Base-by-base conservation (phyloP, 495 filamentous ascomycete genomes). In the Hypoxylon lenormandii region DNA sequence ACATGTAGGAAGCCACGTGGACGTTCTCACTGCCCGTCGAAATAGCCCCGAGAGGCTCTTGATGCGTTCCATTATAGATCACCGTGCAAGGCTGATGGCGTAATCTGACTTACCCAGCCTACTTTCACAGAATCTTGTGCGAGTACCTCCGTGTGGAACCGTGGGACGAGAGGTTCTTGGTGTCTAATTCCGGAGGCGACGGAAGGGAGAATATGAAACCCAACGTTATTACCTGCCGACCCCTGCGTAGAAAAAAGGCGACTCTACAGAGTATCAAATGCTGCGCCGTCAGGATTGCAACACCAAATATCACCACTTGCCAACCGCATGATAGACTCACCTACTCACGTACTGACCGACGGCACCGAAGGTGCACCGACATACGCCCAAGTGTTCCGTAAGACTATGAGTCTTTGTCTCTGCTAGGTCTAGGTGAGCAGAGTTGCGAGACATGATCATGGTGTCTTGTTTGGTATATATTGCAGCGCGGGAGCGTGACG, bases 81-180 rank as follows among this genome's bases (percentile, higher is more conserved):
- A 26, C 26, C 36, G 61, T 52, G 22, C 21, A 10, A 51, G 52
- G 61, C 28, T 49, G 38, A 36, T 57, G 15, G 61, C 53, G 26
- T 57, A 37, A 58, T 64, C 60, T 50, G 36, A 30, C 4, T 56
- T 18, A 18, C 28, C 28, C n/a, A 38, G 13, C 60, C 47, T 16
- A 18, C 16, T 26, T 19, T 12, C 13, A 22, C 28, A 16, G 26
- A 13, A 22, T 28, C 18, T 45, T 54, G 28, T 63, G 50, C 49
- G 42, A 54, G 49, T 36, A 36, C 13, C 16, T 54, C 38, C 30
- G 30, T 40, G 15, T 48, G n/a, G 16, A 2, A 54, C 28, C 1
- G 10, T 45, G 1, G 21, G 8, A 16, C 16, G 21, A 5, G n/a
- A 40, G 12, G 16, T 19, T 11, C 7, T 5, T 18, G 5, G 7